These are phyloP conservation scores for Waltergamsia citrina DNA, from an alignment of 2,329 filamentous ascomycete species.

Conservation along the genomic window DNA sequence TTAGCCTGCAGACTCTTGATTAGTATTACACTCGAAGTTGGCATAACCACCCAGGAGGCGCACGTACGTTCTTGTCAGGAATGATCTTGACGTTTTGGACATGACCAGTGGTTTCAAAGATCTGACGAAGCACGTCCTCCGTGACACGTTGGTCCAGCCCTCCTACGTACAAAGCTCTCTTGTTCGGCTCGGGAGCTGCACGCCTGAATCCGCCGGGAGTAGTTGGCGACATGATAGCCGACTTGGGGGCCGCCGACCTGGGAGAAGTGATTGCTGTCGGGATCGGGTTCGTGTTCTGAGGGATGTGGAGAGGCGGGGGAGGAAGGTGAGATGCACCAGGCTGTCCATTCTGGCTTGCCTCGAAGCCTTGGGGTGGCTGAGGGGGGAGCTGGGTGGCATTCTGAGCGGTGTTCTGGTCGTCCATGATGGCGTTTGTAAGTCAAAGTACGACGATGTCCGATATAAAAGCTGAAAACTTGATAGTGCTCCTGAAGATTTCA, in stretches of 20 bases:
- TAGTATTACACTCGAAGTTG: not conserved
- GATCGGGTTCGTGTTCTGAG: conserved; percentile 92
- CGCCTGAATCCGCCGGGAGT: conserved; percentile 77
- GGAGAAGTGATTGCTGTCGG: conserved; percentile 87
- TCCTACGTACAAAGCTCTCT: conserved; percentile 92
- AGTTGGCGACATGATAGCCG: conserved; percentile 72
- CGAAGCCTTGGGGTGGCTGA: conserved; percentile 61
- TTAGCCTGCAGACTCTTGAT: conserved; percentile 56
- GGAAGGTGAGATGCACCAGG: conserved; percentile 70
- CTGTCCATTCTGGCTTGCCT: conserved; percentile 62
- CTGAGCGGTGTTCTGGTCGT: conserved; percentile 61
- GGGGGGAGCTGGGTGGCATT: conserved; percentile 58
- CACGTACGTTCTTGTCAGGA: conserved; percentile 93
- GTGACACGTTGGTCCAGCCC: conserved; percentile 92
- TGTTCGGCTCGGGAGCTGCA: conserved; percentile 95
- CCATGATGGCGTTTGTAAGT: conserved; percentile 48
- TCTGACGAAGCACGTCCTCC: conserved; percentile 91
- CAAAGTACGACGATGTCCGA: too few relatives aligned
- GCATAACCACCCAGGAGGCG: not conserved
- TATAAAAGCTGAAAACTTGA: too few relatives aligned
- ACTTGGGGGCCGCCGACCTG: conserved; percentile 57
- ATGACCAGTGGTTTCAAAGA: conserved; percentile 97
- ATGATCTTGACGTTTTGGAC: conserved; percentile 99
- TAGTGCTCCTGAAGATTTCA: too few relatives aligned
- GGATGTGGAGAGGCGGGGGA: conserved; percentile 85